These are phyloP conservation scores for Aspergillus thermomutatus DNA, from an alignment of 2,329 filamentous ascomycete species.

Conservation along the genomic window DNA sequence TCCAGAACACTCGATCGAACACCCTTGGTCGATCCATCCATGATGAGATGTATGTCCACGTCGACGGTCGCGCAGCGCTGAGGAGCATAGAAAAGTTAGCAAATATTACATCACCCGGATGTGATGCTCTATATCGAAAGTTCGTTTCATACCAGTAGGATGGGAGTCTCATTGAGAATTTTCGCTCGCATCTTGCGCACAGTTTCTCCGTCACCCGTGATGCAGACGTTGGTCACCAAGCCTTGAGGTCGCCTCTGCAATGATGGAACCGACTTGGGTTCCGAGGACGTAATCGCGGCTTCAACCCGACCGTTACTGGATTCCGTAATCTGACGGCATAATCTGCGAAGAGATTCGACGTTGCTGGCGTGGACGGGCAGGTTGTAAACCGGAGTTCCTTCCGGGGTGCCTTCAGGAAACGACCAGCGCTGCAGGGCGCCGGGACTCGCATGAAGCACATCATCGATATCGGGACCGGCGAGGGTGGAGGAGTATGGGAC, in stretches of 20 bases:
- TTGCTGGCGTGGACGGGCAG: conserved; percentile 90
- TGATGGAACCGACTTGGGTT: conserved; percentile 63
- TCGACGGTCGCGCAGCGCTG: conserved; percentile 92
- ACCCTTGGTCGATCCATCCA: conserved; percentile 66
- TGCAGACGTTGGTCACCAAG: conserved; percentile 79
- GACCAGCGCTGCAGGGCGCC: conserved; percentile 90
- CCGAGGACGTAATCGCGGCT: conserved; percentile 77
- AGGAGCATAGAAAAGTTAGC: conserved; percentile 18
- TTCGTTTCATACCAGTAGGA: conserved; percentile 70
- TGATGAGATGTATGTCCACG: conserved; percentile 85
- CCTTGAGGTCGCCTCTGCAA: conserved; percentile 51
- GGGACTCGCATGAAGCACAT: conserved; percentile 87
- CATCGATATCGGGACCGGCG: conserved; percentile 85
- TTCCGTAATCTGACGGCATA: conserved; percentile 80
- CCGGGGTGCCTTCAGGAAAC: conserved; percentile 80
- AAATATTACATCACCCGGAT: conserved; percentile 13
- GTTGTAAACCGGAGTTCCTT: conserved; percentile 80
- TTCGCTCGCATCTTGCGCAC: conserved; percentile 87
- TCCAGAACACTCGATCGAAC: conserved; percentile 74
- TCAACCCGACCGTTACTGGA: conserved; percentile 67
- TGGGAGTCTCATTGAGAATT: conserved; percentile 86
- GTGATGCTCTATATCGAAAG: conserved; percentile 16
- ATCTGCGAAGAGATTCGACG: conserved; percentile 69
- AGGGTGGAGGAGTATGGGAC: conserved; percentile 93
- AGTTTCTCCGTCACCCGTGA: conserved; percentile 81